Conservation (phyloP, 805 yeast genomes). For the Citeromyces nyonsensis region DNA sequence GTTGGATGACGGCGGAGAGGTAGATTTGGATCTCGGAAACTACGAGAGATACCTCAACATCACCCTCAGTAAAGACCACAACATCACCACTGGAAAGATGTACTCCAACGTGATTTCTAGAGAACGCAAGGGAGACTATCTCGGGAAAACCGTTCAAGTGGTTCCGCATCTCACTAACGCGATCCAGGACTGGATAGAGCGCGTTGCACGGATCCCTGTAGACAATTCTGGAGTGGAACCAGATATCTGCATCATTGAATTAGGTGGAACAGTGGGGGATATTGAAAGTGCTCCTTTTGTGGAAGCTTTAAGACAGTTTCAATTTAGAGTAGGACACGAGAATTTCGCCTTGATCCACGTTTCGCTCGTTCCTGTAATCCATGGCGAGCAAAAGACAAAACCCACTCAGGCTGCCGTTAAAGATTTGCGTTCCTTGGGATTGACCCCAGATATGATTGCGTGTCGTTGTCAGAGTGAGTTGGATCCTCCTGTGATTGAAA, state of each 20-base stretch:
- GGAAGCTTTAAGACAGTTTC: slow-evolving; percentile 97
- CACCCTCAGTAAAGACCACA: slow-evolving; percentile 86
- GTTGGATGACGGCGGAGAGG: slow-evolving; percentile 97
- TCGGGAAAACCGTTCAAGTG: slow-evolving; percentile 98
- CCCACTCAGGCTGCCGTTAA: slow-evolving; percentile 99
- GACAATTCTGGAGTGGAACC: slow-evolving; percentile 82
- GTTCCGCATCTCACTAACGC: slow-evolving; percentile 97
- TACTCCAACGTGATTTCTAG: slow-evolving; percentile 87
- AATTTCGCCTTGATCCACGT: slow-evolving; percentile 95
- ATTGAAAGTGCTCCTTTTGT: slow-evolving; percentile 98
- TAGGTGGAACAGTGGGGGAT: slow-evolving; percentile 99
- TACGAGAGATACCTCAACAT: slow-evolving; percentile 93
- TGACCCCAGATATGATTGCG: slow-evolving; percentile 93
- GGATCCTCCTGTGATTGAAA: slow-evolving; percentile 76
- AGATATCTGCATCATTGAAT: slow-evolving; percentile 90
- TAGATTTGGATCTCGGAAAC: slow-evolving; percentile 94
- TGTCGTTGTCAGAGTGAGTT: slow-evolving; percentile 86
- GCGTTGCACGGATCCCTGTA: slow-evolving; percentile 83
- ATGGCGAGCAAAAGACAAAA: slow-evolving; percentile 97
- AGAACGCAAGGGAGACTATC: slow-evolving; percentile 92
- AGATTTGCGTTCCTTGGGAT: slow-evolving; percentile 89
- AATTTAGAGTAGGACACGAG: slow-evolving; percentile 88
- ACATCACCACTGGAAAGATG: slow-evolving; percentile 96
- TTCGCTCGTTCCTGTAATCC: slow-evolving; percentile 92
- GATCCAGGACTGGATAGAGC: slow-evolving; percentile 96